phyloP scores from a whole-genome alignment of 2,329 filamentous ascomycete species.

The Laburnicola sp. region DNA sequence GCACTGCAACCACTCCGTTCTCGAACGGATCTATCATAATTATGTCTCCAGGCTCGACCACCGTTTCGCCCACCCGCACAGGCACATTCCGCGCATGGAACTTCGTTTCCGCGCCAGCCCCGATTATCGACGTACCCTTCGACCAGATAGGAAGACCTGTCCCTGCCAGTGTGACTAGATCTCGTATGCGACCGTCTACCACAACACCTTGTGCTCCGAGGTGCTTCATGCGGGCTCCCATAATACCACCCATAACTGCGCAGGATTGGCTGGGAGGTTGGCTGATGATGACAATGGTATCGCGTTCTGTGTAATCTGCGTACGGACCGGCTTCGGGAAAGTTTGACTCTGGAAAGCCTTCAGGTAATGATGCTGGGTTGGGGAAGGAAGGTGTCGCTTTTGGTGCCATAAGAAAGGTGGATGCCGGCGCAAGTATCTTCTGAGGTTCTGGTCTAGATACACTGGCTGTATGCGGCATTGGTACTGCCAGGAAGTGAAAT shows the following conservation, averaged over 20 bases:
- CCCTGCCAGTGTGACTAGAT: constrained; percentile 62
- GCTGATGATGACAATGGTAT: constrained; percentile 67
- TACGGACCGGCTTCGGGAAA: constrained; percentile 58
- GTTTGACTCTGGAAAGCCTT: constrained; percentile 35
- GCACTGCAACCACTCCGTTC: constrained; percentile 68
- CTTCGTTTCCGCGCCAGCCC: constrained; percentile 59
- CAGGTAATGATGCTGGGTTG: constrained; percentile 36
- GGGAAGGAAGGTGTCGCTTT: constrained; percentile 55
- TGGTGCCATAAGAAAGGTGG: constrained; percentile 65
- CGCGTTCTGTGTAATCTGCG: constrained; percentile 64
- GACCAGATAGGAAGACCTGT: constrained; percentile 64
- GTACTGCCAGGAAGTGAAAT: constrained; percentile 22
- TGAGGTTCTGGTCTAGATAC: constrained; percentile 20
- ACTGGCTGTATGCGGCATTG: constrained; percentile 28
- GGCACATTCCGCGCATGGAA: constrained; percentile 57
- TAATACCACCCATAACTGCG: constrained; percentile 75
- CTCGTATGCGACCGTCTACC: constrained; percentile 69
- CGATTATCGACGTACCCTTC: constrained; percentile 60
- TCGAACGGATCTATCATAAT: constrained; percentile 71
- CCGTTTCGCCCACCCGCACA: constrained; percentile 44
- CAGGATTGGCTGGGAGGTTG: constrained; percentile 68
- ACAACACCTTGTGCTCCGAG: constrained; percentile 64
- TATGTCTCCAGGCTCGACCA: constrained; percentile 59
- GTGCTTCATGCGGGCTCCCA: constrained; percentile 69
- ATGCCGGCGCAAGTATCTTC: constrained; percentile 57